phyloP scores from a whole-genome alignment of 2,329 filamentous ascomycete species.

The Talaromyces sp. region DNA sequence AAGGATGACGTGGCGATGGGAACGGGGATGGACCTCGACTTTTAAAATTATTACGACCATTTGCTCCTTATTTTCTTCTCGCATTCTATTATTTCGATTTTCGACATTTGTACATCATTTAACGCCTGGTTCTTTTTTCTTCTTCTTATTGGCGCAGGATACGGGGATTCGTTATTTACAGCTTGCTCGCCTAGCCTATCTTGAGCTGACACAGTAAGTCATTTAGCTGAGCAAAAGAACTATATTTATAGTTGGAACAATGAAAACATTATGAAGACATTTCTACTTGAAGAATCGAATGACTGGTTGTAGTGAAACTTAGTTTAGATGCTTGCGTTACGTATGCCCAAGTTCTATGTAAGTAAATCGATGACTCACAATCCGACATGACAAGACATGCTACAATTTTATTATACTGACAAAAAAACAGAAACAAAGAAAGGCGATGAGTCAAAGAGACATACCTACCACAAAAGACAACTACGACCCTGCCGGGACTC shows the following conservation, averaged over 20 bases:
- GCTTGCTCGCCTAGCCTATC: background rate
- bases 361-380: background rate
- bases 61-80: background rate
- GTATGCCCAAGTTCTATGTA: background rate
- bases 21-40: slow-evolving; percentile 38
- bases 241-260: background rate
- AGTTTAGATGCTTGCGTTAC: too few species aligned
- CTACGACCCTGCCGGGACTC: background rate
- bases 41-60: slow-evolving; percentile 15
- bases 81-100: background rate
- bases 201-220: background rate
- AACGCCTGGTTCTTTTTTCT: slow-evolving; percentile 2
- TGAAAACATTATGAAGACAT: background rate
- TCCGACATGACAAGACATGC: background rate
- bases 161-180: background rate
- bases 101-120: slow-evolving; percentile 2
- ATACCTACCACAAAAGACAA: background rate
- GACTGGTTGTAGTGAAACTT: background rate
- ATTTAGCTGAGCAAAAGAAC: background rate
- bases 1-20: slow-evolving; percentile 31
- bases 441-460: background rate
- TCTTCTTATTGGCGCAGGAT: background rate
- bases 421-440: background rate
- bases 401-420: background rate
- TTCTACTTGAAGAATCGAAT: background rate